phyloP scores from a whole-genome alignment of 371 early-diverging fungal species.

The Blastocladiella emersonii region DNA sequence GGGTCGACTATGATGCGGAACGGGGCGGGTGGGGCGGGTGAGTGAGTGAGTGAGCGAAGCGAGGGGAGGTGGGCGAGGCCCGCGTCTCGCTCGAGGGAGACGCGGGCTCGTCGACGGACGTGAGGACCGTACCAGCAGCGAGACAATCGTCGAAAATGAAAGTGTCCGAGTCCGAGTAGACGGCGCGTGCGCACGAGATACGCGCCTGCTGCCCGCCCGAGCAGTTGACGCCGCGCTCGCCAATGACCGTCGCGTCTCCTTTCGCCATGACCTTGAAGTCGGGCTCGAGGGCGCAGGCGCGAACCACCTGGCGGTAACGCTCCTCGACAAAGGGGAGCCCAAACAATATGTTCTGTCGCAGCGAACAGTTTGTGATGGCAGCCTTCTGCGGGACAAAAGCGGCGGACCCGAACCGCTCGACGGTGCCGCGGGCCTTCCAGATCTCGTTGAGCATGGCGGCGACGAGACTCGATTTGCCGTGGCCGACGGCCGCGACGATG shows the following conservation, averaged over 20 bases:
- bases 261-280: constrained; percentile 19
- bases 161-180: constrained; percentile 17
- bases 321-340: constrained; percentile 59
- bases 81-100: no score
- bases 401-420: constrained; percentile 56
- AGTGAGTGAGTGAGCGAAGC: constrained; percentile 59
- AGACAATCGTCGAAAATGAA: constrained; percentile 1
- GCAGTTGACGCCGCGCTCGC: constrained; percentile 10
- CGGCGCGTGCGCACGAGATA: constrained; percentile 64
- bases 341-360: constrained; percentile 82
- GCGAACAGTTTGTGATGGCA: constrained; percentile 84
- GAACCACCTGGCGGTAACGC: constrained; percentile 46
- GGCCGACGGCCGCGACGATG: constrained; percentile 78
- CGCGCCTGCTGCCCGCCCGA: constrained; percentile 52
- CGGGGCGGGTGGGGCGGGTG: constrained; percentile 69
- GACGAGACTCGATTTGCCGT: constrained; percentile 74
- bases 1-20: no score
- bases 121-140: no score
- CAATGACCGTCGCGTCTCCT: constrained; percentile 23
- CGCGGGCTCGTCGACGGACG: no score
- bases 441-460: constrained; percentile 77
- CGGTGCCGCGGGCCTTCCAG: constrained; percentile 25
- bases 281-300: constrained; percentile 12
- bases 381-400: constrained; percentile 81
- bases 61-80: no score